Percentiles rank a stretch among this genome's conserved stretches.
Evolutionary conservation across 371 early-diverging fungal genomes (phyloP).

Genomic region (Rhizomucor miehei): DNA sequence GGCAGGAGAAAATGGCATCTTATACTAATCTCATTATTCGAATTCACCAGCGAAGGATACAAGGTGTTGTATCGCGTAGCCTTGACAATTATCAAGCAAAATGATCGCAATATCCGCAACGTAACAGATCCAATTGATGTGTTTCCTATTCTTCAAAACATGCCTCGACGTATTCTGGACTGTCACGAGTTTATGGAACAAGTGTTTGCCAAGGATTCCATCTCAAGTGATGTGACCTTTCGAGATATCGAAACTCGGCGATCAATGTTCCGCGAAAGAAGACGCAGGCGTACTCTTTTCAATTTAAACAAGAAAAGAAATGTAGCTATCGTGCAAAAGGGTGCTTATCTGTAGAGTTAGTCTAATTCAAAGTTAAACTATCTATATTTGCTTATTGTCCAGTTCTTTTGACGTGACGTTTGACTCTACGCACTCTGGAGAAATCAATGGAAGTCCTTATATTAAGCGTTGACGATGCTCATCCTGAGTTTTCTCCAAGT

Average conservation of each 20-base stretch:
- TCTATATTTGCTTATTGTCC: too few relatives aligned
- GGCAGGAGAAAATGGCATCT: too few relatives aligned
- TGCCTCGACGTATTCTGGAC: conserved; percentile 64
- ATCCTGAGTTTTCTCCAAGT: too few relatives aligned
- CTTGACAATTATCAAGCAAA: conserved; percentile 69
- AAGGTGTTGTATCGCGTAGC: conserved; percentile 73
- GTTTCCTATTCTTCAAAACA: conserved; percentile 59
- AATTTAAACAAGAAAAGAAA: too few relatives aligned
- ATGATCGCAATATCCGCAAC: conserved; percentile 58
- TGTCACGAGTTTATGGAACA: conserved; percentile 68
- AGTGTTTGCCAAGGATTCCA: conserved; percentile 12
- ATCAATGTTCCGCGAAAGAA: conserved; percentile 6
- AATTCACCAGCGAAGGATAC: conserved; percentile 71
- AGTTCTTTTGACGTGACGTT: too few relatives aligned
- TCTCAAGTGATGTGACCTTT: conserved; percentile 8
- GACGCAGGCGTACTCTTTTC: too few relatives aligned
- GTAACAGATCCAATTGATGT: conserved; percentile 60
- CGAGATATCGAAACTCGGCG: conserved; percentile 9
- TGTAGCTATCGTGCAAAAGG: too few relatives aligned
- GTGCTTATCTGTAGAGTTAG: too few relatives aligned
- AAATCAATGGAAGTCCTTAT: too few relatives aligned
- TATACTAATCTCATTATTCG: background rate
- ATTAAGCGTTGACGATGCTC: too few relatives aligned
- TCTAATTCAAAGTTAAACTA: too few relatives aligned
- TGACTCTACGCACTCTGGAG: too few relatives aligned